Percentiles rank a stretch among this genome's conserved stretches.
Conservation (phyloP, 176 grass and related monocot species). For the Phragmites australis region DNA sequence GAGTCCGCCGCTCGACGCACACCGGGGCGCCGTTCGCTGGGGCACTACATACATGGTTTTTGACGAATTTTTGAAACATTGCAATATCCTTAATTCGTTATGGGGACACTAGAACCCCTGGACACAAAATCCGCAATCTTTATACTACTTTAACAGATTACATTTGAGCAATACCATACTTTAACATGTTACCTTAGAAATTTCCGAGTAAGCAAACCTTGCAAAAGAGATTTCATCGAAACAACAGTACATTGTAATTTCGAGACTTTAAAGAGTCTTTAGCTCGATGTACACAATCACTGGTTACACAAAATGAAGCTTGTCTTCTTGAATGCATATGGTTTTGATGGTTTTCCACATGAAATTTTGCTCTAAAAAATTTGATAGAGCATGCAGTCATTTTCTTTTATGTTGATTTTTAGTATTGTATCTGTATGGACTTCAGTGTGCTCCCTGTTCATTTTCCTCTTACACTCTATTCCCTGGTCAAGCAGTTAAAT, state of each 20-base stretch:
- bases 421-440: conserved; percentile 6
- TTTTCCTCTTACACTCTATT: conserved; percentile 38
- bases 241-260: not conserved
- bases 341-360: conserved; percentile 9
- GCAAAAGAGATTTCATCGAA: conserved; percentile 11
- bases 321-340: conserved; percentile 24
- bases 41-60: too few relatives aligned
- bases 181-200: not conserved
- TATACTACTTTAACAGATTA: too few relatives aligned
- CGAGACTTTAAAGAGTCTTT: not conserved
- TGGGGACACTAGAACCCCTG: too few relatives aligned
- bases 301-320: not conserved
- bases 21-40: too few relatives aligned
- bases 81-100: too few relatives aligned
- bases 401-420: conserved; percentile 23
- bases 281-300: not conserved
- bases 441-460: conserved; percentile 11
- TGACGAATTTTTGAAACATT: too few relatives aligned
- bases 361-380: not conserved
- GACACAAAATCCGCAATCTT: too few relatives aligned
- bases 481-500: conserved; percentile 65
- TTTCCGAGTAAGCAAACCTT: not conserved
- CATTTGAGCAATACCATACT: too few relatives aligned
- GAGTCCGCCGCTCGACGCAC: too few relatives aligned
- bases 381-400: conserved; percentile 3